A percentile compares a stretch with the other conserved stretches of the same genome.
phyloP scores from a whole-genome alignment of 1,284 basidiomycete genomes.

The Anthracocystis setariae region DNA sequence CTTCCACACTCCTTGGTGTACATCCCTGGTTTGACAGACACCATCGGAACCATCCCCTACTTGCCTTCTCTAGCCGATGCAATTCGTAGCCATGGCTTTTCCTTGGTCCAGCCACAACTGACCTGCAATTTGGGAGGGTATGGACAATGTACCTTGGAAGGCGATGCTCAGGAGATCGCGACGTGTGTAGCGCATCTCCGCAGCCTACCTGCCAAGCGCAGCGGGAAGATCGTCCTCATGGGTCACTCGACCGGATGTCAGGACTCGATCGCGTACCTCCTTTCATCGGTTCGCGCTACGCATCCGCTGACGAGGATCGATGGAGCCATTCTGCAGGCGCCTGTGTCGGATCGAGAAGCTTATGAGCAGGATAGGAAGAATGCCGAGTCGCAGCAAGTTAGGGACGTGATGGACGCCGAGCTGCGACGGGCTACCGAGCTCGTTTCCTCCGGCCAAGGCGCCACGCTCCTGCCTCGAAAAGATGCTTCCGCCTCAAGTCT shows the following conservation, averaged over 20 bases:
- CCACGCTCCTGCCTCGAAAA: conserved; percentile 26
- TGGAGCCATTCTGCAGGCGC: conserved; percentile 62
- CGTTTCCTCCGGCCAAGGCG: conserved; percentile 15
- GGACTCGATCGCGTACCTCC: conserved; percentile 55
- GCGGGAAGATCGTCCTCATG: conserved; percentile 57
- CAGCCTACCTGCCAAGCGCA: conserved; percentile 6
- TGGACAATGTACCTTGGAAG: conserved; percentile 56
- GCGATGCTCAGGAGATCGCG: conserved; percentile 61
- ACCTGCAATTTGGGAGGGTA: conserved; percentile 60
- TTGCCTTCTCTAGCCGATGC: conserved; percentile 33
- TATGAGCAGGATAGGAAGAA: conserved; percentile 31
- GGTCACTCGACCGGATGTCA: conserved; percentile 66
- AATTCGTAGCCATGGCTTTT: conserved; percentile 34
- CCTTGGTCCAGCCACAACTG: conserved; percentile 56
- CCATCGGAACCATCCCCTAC: conserved; percentile 58
- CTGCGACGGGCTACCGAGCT: conserved; percentile 26
- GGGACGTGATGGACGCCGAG: conserved; percentile 21
- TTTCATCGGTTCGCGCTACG: conserved; percentile 9
- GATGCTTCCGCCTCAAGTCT: not conserved
- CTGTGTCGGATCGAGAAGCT: conserved; percentile 60
- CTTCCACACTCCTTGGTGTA: conserved; percentile 56
- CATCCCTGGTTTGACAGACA: conserved; percentile 59
- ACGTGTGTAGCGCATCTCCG: conserved; percentile 44
- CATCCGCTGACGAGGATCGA: conserved; percentile 23
- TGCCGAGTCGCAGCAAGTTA: not conserved